Conservation (phyloP, 148 eudicot species). For the Polygonum maritimum region DNA sequence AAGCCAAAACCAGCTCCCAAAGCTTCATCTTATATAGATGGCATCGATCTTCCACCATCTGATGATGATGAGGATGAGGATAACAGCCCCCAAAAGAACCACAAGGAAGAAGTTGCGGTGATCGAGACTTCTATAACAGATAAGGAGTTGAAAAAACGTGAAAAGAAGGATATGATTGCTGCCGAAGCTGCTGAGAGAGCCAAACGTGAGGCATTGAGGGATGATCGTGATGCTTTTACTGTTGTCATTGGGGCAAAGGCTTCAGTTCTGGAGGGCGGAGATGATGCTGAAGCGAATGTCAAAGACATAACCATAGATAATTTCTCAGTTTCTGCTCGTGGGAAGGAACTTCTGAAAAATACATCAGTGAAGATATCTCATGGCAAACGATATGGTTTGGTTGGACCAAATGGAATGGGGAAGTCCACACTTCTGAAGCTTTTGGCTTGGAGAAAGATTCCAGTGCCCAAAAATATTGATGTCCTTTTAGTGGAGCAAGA, state of each 20-base stretch:
- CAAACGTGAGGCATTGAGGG: conserved; percentile 43
- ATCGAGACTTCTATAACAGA: conserved; percentile 30
- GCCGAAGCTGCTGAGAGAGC: conserved; percentile 32
- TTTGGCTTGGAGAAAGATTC: conserved; percentile 65
- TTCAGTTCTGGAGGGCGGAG: conserved; percentile 48
- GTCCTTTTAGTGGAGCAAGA: conserved; percentile 65
- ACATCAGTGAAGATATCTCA: conserved; percentile 52
- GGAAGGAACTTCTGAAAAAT: conserved; percentile 60
- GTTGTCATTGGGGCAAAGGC: conserved; percentile 54
- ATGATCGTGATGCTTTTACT: conserved; percentile 60
- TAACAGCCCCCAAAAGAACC: conserved; percentile 19
- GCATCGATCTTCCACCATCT: conserved; percentile 59
- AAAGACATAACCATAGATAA: conserved; percentile 52
- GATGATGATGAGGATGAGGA: conserved; percentile 39
- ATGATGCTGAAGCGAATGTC: conserved; percentile 60
- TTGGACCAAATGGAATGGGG: conserved; percentile 71
- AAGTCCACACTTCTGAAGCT: conserved; percentile 68
- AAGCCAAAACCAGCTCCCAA: conserved; percentile 38
- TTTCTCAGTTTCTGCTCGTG: conserved; percentile 61
- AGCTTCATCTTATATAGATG: conserved; percentile 34
- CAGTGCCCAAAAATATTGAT: conserved; percentile 66
- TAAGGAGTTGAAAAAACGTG: conserved; percentile 52
- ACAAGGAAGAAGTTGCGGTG: conserved; percentile 17
- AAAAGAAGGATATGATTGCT: conserved; percentile 49
- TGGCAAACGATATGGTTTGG: conserved; percentile 61